Percentiles rank a stretch among this genome's conserved stretches.
Conservation (phyloP, 1,139 yeast species). For the Lodderomyces jiufengensis region DNA sequence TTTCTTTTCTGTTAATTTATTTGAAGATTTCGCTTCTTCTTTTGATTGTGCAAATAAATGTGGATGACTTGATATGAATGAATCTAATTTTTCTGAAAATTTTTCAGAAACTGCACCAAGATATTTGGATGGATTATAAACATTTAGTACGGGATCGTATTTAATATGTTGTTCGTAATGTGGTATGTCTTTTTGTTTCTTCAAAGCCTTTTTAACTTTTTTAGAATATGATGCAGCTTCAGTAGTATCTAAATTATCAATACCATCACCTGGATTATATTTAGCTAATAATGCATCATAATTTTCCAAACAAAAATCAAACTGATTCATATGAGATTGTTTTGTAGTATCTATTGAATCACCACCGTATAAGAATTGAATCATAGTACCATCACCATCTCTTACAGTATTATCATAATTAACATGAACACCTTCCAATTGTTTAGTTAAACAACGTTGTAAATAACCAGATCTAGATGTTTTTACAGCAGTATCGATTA, state of each 20-base stretch:
- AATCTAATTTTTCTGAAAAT: conserved; percentile 78
- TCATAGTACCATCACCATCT: conserved; percentile 90
- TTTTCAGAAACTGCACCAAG: conserved; percentile 91
- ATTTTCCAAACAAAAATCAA: conserved; percentile 89
- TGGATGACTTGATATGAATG: conserved; percentile 55
- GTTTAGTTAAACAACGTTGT: conserved; percentile 98
- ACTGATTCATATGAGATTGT: conserved; percentile 91
- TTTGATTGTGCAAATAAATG: conserved; percentile 52
- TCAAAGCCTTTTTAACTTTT: conserved; percentile 72
- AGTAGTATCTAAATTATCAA: conserved; percentile 76
- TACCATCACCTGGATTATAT: conserved; percentile 78
- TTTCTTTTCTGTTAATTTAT: conserved; percentile 72
- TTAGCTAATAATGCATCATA: conserved; percentile 81
- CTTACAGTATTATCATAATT: conserved; percentile 94
- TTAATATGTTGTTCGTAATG: conserved; percentile 62
- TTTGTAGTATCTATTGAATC: conserved; percentile 93
- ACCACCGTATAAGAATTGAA: conserved; percentile 97
- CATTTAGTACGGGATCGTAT: conserved; percentile 86
- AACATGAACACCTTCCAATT: conserved; percentile 94
- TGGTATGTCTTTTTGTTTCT: conserved; percentile 61
- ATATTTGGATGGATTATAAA: conserved; percentile 82
- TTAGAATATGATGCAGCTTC: conserved; percentile 76
- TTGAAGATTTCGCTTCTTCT: conserved; percentile 37
- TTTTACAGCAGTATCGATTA: conserved; percentile 98
- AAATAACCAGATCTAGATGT: conserved; percentile 98